phyloP scores from a whole-genome alignment of 495 filamentous ascomycete genomes.

The Penicillium simplicissimum region DNA sequence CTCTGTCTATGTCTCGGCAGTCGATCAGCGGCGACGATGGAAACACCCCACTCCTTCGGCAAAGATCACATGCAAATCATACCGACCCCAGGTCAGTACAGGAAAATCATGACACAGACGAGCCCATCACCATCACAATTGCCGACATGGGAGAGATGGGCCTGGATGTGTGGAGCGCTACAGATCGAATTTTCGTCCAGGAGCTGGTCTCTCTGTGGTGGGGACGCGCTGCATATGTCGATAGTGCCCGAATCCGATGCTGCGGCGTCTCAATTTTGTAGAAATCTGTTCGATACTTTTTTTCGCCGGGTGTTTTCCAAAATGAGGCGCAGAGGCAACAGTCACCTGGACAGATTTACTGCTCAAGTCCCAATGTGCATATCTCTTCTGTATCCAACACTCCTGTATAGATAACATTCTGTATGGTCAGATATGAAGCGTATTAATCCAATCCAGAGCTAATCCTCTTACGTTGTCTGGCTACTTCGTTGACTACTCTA shows the following conservation, averaged over 20 bases:
- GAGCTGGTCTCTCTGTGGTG: conserved; percentile 72
- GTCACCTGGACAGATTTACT: background rate
- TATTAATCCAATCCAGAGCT: background rate
- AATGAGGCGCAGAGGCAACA: background rate
- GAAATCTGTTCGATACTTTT: conserved; percentile 12
- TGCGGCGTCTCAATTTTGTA: conserved; percentile 81
- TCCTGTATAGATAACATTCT: background rate
- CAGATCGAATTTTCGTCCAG: conserved; percentile 71
- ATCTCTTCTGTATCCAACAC: background rate
- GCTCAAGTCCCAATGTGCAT: background rate
- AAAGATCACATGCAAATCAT: conserved; percentile 15
- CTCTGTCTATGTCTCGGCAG: conserved; percentile 32
- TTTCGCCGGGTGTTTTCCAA: background rate
- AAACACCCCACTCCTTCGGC: conserved; percentile 30
- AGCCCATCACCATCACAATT: conserved; percentile 58
- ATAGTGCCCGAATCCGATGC: conserved; percentile 71
- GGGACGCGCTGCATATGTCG: conserved; percentile 64
- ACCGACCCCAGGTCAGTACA: conserved; percentile 6
- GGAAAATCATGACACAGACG: conserved; percentile 6
- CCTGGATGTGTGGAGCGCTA: conserved; percentile 80
- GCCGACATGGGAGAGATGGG: conserved; percentile 80
- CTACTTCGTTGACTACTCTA: background rate
- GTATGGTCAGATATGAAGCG: background rate
- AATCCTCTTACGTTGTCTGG: background rate
- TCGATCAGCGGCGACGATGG: conserved; percentile 34